Percentiles rank a stretch among this genome's conserved stretches.
phyloP scores from a whole-genome alignment of 768 basidiomycete genomes.

The Lanmaoa pseudosensibilis region DNA sequence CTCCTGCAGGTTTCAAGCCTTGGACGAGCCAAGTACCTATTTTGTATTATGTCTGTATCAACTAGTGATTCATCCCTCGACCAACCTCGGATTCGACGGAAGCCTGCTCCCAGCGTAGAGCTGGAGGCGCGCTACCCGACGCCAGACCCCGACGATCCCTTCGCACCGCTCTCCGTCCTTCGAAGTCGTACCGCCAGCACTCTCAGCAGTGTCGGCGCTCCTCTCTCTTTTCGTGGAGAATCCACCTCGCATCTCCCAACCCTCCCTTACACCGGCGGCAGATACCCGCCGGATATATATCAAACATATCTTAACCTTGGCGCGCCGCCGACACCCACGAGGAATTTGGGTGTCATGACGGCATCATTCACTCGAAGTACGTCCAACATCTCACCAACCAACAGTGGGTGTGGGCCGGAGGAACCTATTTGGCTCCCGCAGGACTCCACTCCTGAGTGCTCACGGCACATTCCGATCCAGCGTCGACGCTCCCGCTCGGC shows the following conservation, averaged over 20 bases:
- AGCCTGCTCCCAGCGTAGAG: conserved; percentile 56
- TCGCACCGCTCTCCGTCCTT: conserved; percentile 65
- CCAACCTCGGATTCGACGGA: conserved; percentile 42
- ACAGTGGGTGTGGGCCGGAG: conserved; percentile 10
- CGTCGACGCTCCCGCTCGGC: conserved; percentile 36
- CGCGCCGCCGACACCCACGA: conserved; percentile 9
- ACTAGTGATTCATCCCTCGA: conserved; percentile 24
- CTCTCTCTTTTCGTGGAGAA: conserved; percentile 32
- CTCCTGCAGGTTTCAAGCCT: conserved; percentile 14
- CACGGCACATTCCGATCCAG: conserved; percentile 25
- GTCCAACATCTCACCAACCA: conserved; percentile 16
- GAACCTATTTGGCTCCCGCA: conserved; percentile 12
- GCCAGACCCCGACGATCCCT: conserved; percentile 69
- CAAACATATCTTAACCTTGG: conserved; percentile 23
- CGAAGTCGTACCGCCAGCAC: conserved; percentile 55
- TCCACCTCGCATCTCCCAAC: conserved; percentile 33
- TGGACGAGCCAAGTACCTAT: conserved; percentile 18
- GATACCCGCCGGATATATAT: conserved; percentile 35
- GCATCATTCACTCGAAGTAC: conserved; percentile 26
- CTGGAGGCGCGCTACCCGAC: conserved; percentile 57
- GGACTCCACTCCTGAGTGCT: conserved; percentile 7
- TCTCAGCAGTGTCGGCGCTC: conserved; percentile 30
- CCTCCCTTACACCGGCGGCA: conserved; percentile 33
- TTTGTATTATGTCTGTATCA: conserved; percentile 33
- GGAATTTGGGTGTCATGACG: conserved; percentile 12